Percentiles rank a stretch among this genome's conserved stretches.
Conservation (phyloP, 108 stramenopile species). For the Discostella stelligeroides region DNA sequence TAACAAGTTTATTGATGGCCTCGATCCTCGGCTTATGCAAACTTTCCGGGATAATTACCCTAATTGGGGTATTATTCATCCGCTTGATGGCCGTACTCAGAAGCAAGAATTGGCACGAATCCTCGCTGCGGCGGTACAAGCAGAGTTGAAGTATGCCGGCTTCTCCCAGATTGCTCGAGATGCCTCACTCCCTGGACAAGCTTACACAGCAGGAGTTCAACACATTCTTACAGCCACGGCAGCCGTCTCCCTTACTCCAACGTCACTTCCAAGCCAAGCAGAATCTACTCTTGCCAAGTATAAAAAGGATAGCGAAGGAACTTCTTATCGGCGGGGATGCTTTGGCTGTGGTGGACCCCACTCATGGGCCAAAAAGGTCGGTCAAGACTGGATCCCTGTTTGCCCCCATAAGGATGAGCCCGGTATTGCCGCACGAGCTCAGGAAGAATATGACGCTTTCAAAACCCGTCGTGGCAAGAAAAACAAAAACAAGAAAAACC, state of each 20-base stretch:
- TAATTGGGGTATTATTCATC: background rate
- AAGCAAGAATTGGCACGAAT: background rate
- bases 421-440: background rate
- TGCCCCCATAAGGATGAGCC: background rate
- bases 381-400: background rate
- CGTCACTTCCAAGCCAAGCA: background rate
- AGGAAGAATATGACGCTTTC: background rate
- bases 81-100: background rate
- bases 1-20: background rate
- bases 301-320: background rate
- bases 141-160: background rate
- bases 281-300: background rate
- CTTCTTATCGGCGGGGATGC: background rate
- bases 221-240: background rate
- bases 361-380: background rate
- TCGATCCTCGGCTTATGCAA: background rate
- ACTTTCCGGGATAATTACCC: background rate
- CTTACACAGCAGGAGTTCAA: background rate
- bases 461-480: no score
- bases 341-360: slow-evolving; percentile 4
- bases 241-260: background rate
- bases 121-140: no score
- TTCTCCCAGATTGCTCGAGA: background rate
- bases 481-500: background rate
- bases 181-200: no score